Percentiles rank a stretch among this genome's conserved stretches.
These are phyloP conservation scores for Jatropha podagrica DNA, from an alignment of 441 rosid species.

Conservation along the genomic window DNA sequence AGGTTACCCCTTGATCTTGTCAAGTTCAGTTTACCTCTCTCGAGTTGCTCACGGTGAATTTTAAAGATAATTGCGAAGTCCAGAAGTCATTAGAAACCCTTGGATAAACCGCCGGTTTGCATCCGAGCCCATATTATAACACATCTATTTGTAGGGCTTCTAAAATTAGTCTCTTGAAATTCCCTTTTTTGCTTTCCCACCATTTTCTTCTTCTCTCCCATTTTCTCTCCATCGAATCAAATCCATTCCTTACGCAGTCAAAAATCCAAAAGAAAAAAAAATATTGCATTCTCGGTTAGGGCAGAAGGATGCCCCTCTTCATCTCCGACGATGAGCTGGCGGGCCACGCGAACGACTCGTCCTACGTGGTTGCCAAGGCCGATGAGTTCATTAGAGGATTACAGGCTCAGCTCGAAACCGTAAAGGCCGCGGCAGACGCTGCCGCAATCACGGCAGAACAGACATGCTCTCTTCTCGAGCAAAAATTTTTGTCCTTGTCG, in stretches of 20 bases:
- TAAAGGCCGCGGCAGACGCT: conserved; percentile 84
- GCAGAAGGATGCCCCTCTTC: conserved; percentile 69
- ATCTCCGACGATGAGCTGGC: conserved; percentile 87
- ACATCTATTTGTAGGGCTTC: no score
- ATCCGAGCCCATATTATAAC: no score
- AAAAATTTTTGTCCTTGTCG: conserved; percentile 79
- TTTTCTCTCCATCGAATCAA: neutral
- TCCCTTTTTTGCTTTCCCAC: neutral
- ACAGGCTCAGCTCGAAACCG: conserved; percentile 64
- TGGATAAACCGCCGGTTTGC: no score
- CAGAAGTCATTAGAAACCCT: no score
- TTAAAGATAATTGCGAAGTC: no score
- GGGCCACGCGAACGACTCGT: conserved; percentile 58
- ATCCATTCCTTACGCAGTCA: neutral
- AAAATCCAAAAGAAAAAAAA: no score
- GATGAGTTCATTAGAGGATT: conserved; percentile 67
- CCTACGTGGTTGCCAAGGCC: conserved; percentile 71
- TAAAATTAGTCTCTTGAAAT: neutral
- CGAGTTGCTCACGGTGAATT: no score
- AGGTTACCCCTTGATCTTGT: no score
- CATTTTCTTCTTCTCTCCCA: neutral
- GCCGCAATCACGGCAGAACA: conserved; percentile 92
- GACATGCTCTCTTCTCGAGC: conserved; percentile 91
- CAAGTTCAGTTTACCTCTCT: no score
- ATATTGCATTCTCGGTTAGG: neutral